Evolutionary conservation across 768 basidiomycete species (phyloP).

Genomic region (Clavulina sp.): DNA sequence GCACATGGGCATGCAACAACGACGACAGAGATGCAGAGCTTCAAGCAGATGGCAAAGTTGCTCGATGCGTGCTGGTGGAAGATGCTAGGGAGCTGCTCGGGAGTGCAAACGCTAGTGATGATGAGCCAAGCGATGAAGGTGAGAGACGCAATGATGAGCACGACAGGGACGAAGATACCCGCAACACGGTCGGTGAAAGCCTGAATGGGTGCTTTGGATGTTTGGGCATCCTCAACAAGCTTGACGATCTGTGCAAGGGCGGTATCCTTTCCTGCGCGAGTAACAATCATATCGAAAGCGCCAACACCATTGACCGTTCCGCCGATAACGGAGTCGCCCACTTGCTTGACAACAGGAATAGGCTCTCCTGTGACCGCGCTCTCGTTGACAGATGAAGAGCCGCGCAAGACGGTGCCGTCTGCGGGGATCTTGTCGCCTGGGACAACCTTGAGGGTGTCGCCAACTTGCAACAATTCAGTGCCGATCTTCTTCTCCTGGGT

Average conservation of each 20-base stretch:
- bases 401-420: slow-evolving; percentile 77
- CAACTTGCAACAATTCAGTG: slow-evolving; percentile 87
- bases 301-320: slow-evolving; percentile 94
- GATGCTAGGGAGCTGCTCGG: slow-evolving; percentile 55
- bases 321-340: slow-evolving; percentile 78
- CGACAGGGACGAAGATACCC: slow-evolving; percentile 86
- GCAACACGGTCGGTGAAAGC: slow-evolving; percentile 90
- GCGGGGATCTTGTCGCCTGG: slow-evolving; percentile 95
- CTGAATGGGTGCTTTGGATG: slow-evolving; percentile 94
- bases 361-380: slow-evolving; percentile 95
- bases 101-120: slow-evolving; percentile 36
- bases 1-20: slow-evolving; percentile 99
- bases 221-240: slow-evolving; percentile 95
- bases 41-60: slow-evolving; percentile 79
- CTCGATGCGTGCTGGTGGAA: slow-evolving; percentile 73
- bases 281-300: slow-evolving; percentile 93
- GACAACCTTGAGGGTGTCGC: slow-evolving; percentile 82
- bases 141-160: slow-evolving; percentile 60
- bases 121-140: slow-evolving; percentile 79
- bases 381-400: slow-evolving; percentile 82
- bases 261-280: slow-evolving; percentile 89
- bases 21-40: slow-evolving; percentile 93
- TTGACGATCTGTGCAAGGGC: slow-evolving; percentile 91
- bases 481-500: slow-evolving; percentile 79
- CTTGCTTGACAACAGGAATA: slow-evolving; percentile 66